Evolutionary conservation across 2,329 filamentous ascomycete species (phyloP).

Genomic region (Alternaria sp.): DNA sequence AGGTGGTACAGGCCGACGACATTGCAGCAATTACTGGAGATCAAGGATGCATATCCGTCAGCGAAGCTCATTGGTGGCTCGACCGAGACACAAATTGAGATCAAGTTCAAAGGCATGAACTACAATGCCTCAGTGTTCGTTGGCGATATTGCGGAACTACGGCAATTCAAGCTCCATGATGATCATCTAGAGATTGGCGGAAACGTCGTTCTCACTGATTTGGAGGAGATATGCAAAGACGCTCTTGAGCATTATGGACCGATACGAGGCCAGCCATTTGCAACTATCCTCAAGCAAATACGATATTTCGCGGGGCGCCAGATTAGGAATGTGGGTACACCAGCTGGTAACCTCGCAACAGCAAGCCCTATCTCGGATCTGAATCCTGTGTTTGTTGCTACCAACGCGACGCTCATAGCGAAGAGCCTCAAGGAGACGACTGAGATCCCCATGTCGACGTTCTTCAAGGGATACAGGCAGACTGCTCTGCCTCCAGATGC

Average conservation of each 20-base stretch:
- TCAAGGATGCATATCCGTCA: slow-evolving; percentile 83
- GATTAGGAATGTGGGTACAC: slow-evolving; percentile 96
- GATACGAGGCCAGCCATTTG: slow-evolving; percentile 77
- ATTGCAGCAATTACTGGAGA: slow-evolving; percentile 84
- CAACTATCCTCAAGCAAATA: slow-evolving; percentile 91
- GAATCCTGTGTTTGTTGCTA: slow-evolving; percentile 91
- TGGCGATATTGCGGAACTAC: slow-evolving; percentile 88
- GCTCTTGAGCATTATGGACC: slow-evolving; percentile 81
- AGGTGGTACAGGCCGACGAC: slow-evolving; percentile 92
- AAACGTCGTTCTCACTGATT: slow-evolving; percentile 89
- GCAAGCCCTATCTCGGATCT: slow-evolving; percentile 96
- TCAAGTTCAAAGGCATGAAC: slow-evolving; percentile 95
- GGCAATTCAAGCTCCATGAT: slow-evolving; percentile 80
- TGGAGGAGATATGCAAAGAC: slow-evolving; percentile 83
- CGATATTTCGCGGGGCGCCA: slow-evolving; percentile 94
- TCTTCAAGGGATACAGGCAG: slow-evolving; percentile 89
- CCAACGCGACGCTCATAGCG: slow-evolving; percentile 81
- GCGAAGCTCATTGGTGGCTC: slow-evolving; percentile 96
- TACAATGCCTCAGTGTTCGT: slow-evolving; percentile 92
- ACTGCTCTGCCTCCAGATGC: slow-evolving; percentile 84
- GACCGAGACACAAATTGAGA: slow-evolving; percentile 97
- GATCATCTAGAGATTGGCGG: slow-evolving; percentile 90
- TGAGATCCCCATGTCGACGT: slow-evolving; percentile 89
- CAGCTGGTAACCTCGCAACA: slow-evolving; percentile 91
- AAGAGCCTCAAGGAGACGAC: slow-evolving; percentile 76